These are phyloP conservation scores for Erythrophleum ivorense DNA, from an alignment of 331 rosid genomes.

Conservation along the genomic window DNA sequence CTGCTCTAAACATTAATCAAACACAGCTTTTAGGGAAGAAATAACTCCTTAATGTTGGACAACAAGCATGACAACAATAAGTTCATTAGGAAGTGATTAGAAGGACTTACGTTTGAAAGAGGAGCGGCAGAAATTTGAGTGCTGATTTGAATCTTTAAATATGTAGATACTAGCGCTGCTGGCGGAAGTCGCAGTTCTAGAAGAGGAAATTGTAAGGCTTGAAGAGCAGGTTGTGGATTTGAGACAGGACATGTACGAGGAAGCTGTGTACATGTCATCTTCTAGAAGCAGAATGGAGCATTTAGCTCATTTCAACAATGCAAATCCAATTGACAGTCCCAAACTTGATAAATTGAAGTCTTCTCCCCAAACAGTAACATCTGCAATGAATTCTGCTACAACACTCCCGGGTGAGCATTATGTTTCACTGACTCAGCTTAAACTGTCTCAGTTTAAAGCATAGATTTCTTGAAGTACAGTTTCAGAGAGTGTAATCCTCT, in stretches of 20 bases:
- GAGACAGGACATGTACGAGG: conserved; percentile 81
- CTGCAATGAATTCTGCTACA: conserved; percentile 25
- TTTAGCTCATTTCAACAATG: conserved; percentile 41
- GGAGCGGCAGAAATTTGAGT: neutral
- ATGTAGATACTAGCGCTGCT: conserved; percentile 78
- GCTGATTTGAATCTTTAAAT: conserved; percentile 20
- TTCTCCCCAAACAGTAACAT: conserved; percentile 40
- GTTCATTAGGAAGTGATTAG: neutral
- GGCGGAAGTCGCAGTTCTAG: conserved; percentile 95
- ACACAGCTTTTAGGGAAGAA: neutral
- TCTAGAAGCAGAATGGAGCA: conserved; percentile 62
- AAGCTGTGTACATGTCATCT: conserved; percentile 77
- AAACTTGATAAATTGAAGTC: conserved; percentile 44
- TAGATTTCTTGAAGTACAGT: neutral
- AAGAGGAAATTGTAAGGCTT: conserved; percentile 93
- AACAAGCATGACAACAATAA: neutral
- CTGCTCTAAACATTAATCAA: neutral
- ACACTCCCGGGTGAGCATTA: conserved; percentile 53
- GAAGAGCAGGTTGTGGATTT: conserved; percentile 79
- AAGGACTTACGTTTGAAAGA: neutral
- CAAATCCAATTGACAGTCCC: conserved; percentile 39
- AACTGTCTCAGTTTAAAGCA: neutral
- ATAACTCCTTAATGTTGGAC: neutral
- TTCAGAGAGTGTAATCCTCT: conserved; percentile 14
- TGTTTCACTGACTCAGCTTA: conserved; percentile 6